A percentile compares a stretch with the other conserved stretches of the same genome.
These are phyloP conservation scores for Ciborinia camelliae DNA, from an alignment of 2,329 filamentous ascomycete genomes.

Conservation along the genomic window DNA sequence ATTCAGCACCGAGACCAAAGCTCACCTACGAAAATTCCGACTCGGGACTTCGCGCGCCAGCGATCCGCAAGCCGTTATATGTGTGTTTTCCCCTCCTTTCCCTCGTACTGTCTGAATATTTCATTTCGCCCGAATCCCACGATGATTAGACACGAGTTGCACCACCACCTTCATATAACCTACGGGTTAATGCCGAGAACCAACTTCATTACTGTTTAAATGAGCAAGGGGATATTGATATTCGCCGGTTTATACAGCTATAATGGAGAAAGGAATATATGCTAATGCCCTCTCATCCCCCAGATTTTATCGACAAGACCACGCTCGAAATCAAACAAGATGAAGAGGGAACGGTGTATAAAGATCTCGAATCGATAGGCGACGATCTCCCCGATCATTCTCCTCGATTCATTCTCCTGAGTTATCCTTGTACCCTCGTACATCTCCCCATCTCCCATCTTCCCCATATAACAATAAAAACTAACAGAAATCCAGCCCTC, in stretches of 20 bases:
- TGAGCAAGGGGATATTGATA: neutral
- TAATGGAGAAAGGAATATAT: neutral
- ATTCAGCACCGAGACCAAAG: conserved; percentile 86
- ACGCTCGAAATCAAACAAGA: conserved; percentile 86
- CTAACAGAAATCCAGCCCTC: conserved; percentile 55
- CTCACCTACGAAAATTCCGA: conserved; percentile 90
- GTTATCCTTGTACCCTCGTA: conserved; percentile 86
- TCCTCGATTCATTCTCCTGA: conserved; percentile 84
- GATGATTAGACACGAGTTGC: conserved; percentile 9
- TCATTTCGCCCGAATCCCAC: neutral
- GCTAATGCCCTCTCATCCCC: neutral
- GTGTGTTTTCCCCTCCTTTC: conserved; percentile 56
- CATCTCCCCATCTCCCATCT: conserved; percentile 27
- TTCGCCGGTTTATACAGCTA: neutral
- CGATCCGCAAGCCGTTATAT: conserved; percentile 87
- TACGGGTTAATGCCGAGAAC: conserved; percentile 17
- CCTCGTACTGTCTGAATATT: neutral
- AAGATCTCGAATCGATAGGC: conserved; percentile 71
- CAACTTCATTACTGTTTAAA: conserved; percentile 26
- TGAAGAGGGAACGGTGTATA: conserved; percentile 74
- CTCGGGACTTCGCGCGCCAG: conserved; percentile 83
- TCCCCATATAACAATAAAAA: conserved; percentile 18
- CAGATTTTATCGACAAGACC: conserved; percentile 86
- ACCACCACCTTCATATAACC: neutral
- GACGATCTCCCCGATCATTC: conserved; percentile 92